Percentiles rank a stretch among this genome's conserved stretches.
These are phyloP conservation scores for Ustilago cynodontis DNA, from an alignment of 1,284 basidiomycete species.

Conservation along the genomic window DNA sequence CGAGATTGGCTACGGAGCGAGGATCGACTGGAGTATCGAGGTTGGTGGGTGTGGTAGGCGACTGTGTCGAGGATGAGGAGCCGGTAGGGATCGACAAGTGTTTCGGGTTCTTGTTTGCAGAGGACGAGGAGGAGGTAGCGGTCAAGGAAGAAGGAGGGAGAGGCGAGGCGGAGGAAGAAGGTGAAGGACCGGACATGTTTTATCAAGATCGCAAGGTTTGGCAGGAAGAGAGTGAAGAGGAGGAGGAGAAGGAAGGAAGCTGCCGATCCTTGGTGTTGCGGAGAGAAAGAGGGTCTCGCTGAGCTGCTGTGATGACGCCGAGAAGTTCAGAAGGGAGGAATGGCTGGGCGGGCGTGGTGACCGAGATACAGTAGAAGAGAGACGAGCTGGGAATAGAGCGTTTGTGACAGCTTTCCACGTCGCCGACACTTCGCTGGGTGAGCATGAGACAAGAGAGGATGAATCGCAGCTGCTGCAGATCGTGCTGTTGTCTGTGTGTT, in stretches of 20 bases:
- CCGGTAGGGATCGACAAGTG: constrained; percentile 25
- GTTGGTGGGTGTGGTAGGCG: constrained; percentile 35
- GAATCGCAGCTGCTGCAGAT: background rate
- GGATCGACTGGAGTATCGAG: constrained; percentile 8
- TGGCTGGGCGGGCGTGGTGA: too few relatives aligned
- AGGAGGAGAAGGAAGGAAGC: background rate
- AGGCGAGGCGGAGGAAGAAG: background rate
- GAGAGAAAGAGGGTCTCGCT: background rate
- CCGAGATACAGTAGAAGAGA: too few relatives aligned
- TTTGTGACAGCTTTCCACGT: too few relatives aligned
- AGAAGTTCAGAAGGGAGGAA: background rate
- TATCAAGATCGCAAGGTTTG: constrained; percentile 1
- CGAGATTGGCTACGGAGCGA: constrained; percentile 12
- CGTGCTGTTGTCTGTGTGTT: background rate
- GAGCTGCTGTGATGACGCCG: background rate
- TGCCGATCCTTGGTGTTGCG: background rate
- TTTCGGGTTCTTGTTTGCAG: constrained; percentile 13
- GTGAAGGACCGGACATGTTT: background rate
- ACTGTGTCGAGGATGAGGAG: constrained; percentile 6
- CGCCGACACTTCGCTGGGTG: too few relatives aligned
- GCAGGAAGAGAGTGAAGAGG: background rate
- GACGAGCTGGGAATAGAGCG: too few relatives aligned
- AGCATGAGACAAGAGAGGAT: background rate
- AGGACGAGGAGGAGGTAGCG: background rate
- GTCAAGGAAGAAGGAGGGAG: background rate